Evolutionary conservation across 768 basidiomycete species (phyloP).

Genomic region (Rhodosporidiobolus sp.): DNA sequence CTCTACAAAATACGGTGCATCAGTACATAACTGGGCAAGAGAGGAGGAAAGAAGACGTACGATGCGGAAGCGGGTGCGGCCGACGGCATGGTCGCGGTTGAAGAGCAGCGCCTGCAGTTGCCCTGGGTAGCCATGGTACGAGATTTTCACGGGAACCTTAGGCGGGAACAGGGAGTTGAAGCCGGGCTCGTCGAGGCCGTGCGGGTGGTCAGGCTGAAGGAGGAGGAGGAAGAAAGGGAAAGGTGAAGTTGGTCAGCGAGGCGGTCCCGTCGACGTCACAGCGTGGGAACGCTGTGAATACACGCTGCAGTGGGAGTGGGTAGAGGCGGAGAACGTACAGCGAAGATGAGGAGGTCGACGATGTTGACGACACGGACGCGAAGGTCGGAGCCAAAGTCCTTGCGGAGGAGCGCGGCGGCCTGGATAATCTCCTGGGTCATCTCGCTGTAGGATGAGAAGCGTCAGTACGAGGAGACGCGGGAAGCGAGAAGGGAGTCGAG

Average conservation of each 20-base stretch:
- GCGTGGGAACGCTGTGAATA: too few relatives aligned
- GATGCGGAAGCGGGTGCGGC: conserved; percentile 42
- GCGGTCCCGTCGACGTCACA: too few relatives aligned
- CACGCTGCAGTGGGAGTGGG: too few relatives aligned
- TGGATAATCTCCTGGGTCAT: conserved; percentile 85
- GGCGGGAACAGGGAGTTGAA: conserved; percentile 71
- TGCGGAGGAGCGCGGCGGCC: conserved; percentile 73
- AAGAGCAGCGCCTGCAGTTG: conserved; percentile 37
- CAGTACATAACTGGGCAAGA: neutral
- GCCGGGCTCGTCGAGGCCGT: conserved; percentile 61
- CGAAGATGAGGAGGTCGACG: conserved; percentile 82
- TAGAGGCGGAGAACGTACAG: conserved; percentile 45
- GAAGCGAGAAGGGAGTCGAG: neutral
- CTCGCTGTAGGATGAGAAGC: conserved; percentile 50
- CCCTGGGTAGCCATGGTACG: conserved; percentile 57
- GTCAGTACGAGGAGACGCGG: conserved; percentile 45
- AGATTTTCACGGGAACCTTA: conserved; percentile 65
- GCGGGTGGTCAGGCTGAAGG: conserved; percentile 65
- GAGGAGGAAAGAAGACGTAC: neutral
- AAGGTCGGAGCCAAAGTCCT: conserved; percentile 61
- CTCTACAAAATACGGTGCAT: neutral
- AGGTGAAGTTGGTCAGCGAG: too few relatives aligned
- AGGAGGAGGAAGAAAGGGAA: too few relatives aligned
- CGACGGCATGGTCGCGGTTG: conserved; percentile 41
- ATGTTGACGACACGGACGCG: conserved; percentile 85